Evolutionary conservation across 1,139 yeast species (phyloP).

Genomic region (Pichia cactophila): DNA sequence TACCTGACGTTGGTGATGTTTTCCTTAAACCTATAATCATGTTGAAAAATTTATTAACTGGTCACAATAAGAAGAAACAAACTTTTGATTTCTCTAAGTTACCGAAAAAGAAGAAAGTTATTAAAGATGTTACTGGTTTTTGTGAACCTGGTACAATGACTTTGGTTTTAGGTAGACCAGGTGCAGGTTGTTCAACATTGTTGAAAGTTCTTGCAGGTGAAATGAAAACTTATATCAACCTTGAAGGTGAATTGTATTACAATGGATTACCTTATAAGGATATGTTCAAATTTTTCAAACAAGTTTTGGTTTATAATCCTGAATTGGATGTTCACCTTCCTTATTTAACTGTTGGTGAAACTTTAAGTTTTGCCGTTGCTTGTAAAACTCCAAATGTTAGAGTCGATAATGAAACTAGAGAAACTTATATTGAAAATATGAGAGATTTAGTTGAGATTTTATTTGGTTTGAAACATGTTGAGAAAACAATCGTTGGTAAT

Average conservation of each 20-base stretch:
- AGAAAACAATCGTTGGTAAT: slow-evolving; percentile 62
- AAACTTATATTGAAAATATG: slow-evolving; percentile 31
- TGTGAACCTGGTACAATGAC: slow-evolving; percentile 48
- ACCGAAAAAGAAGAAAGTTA: slow-evolving; percentile 31
- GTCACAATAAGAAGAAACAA: slow-evolving; percentile 3
- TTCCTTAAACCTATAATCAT: slow-evolving; percentile 31
- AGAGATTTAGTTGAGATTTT: slow-evolving; percentile 45
- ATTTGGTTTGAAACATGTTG: slow-evolving; percentile 46
- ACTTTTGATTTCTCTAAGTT: slow-evolving; percentile 17
- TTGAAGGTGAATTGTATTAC: slow-evolving; percentile 32
- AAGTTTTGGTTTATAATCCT: slow-evolving; percentile 37
- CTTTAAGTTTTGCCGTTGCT: slow-evolving; percentile 37
- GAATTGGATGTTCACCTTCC: slow-evolving; percentile 41
- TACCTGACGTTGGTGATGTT: slow-evolving; percentile 39
- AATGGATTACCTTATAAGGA: slow-evolving; percentile 54
- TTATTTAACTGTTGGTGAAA: slow-evolving; percentile 37
- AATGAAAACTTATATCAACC: slow-evolving; percentile 22
- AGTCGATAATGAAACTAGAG: slow-evolving; percentile 32
- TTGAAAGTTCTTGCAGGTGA: slow-evolving; percentile 33
- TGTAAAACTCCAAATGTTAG: slow-evolving; percentile 38
- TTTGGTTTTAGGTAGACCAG: slow-evolving; percentile 48
- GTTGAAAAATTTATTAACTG: background rate
- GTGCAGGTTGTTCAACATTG: slow-evolving; percentile 46
- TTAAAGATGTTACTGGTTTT: slow-evolving; percentile 35
- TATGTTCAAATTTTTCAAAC: slow-evolving; percentile 40